Conservation (phyloP, 1,284 basidiomycete species). For the Ustilago hordei region DNA sequence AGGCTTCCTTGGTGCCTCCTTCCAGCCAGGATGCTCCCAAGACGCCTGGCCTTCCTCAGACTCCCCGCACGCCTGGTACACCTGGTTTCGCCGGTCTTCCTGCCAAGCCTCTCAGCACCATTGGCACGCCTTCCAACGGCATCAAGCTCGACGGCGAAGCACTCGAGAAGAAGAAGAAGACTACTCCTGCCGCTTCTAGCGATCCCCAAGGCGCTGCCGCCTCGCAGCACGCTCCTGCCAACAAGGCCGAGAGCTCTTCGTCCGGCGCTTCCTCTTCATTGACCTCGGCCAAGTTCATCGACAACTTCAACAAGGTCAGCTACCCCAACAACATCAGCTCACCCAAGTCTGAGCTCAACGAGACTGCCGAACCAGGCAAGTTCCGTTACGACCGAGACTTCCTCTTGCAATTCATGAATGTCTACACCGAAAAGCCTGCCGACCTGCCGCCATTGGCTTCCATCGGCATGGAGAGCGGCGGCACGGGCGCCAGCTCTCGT, state of each 20-base stretch:
- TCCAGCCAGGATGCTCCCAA: constrained; percentile 58
- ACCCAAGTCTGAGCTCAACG: constrained; percentile 86
- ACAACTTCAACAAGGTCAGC: constrained; percentile 80
- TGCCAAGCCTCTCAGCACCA: constrained; percentile 61
- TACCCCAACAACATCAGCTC: constrained; percentile 89
- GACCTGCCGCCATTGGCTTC: constrained; percentile 88
- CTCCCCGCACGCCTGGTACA: constrained; percentile 63
- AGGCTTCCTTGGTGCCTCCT: constrained; percentile 64
- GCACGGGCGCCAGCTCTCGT: constrained; percentile 54
- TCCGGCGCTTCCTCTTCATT: constrained; percentile 55
- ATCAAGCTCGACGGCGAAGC: constrained; percentile 64
- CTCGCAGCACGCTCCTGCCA: constrained; percentile 30
- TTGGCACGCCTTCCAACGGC: constrained; percentile 45
- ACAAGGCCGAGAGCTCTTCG: constrained; percentile 47
- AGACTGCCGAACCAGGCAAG: constrained; percentile 83
- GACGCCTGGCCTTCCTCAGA: constrained; percentile 54
- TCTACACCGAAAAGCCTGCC: constrained; percentile 95
- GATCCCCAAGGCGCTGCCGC: constrained; percentile 32
- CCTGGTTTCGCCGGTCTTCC: constrained; percentile 65
- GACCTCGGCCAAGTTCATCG: constrained; percentile 73
- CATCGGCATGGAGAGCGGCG: constrained; percentile 76
- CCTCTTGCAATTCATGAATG: constrained; percentile 93
- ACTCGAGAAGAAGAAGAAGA: constrained; percentile 58
- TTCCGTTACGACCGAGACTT: constrained; percentile 98
- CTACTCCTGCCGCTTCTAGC: constrained; percentile 10